Base-by-base conservation (phyloP, 1,284 basidiomycete genomes). In the Ustilago nuda region DNA sequence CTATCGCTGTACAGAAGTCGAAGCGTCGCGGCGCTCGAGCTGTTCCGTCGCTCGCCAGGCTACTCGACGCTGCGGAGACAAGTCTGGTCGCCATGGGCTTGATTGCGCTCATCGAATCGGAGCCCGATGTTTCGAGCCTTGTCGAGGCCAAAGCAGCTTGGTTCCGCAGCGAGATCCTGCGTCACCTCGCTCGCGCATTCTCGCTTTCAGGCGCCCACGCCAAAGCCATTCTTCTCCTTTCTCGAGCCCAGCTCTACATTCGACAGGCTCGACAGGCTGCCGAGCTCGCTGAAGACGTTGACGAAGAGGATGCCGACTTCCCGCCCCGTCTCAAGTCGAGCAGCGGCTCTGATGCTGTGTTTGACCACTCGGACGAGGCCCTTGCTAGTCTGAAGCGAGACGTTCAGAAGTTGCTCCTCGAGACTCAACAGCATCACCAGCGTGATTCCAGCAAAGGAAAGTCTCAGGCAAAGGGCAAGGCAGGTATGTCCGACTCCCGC, bases 101-200 rank as follows among this genome's bases (percentile, higher is more conserved):
- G 5, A 76, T 85, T 23, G 67, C 52, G 11, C 67, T 85, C 45
- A 75, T 84, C 59, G 84, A 85, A 66, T 76, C 77, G 17, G 81
- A 85, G 61, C 80, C 84, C 23, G 83, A 85, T 51, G 76, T 84
- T 3, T 81, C 82, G 36, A 81, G 77, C 48, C 68, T 85, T 23
- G 66, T 85, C 36, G 84, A 85, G 55, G 82, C 82, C 33, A 84
- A 85, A 65, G 73, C 79, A 4, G 80, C 79, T 3, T 83, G 76
- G 78, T 84, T 83, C 79, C 72, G 79, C 30, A 76, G 80, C 53
- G 78, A 80, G 62, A 73, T 84, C 46, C 63, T 84, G 11, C 65
- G 67, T 37, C 77, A 81, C 41, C 75, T 85, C 17, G 83, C 81
- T 5, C 65, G 72, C 13, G 83, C 82, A 19, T 84, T 82, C 66